Evolutionary conservation across 2,329 filamentous ascomycete genomes (phyloP).

Genomic region (Pseudocercospora macadamiae): DNA sequence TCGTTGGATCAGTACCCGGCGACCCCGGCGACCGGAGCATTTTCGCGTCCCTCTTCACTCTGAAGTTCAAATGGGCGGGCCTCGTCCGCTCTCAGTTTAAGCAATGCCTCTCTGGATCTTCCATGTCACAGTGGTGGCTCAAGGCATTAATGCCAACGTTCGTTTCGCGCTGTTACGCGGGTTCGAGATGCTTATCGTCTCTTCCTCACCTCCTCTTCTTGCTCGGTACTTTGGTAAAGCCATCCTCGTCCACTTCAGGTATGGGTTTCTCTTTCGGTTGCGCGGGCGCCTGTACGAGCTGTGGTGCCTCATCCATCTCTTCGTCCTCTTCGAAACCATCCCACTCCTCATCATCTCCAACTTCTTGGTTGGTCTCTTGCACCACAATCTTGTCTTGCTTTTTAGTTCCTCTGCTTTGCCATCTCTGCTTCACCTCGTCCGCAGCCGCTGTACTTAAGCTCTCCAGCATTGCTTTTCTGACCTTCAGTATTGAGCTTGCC

Average conservation of each 20-base stretch:
- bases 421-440: conserved; percentile 72
- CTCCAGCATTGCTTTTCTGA: conserved; percentile 66
- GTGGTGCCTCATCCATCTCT: conserved; percentile 64
- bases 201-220: conserved; percentile 39
- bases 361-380: conserved; percentile 63
- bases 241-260: conserved; percentile 54
- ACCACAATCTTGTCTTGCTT: conserved; percentile 57
- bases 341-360: conserved; percentile 52
- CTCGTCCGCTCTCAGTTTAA: too few species aligned
- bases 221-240: conserved; percentile 43
- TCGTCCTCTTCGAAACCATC: conserved; percentile 56
- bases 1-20: too few species aligned
- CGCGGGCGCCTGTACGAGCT: conserved; percentile 56
- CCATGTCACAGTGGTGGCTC: too few species aligned
- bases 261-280: conserved; percentile 60
- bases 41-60: too few species aligned
- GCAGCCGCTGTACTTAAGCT: conserved; percentile 80
- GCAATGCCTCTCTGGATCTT: too few species aligned
- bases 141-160: too few species aligned
- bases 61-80: too few species aligned
- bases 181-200: too few species aligned
- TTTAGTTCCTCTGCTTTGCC: conserved; percentile 69
- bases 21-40: too few species aligned
- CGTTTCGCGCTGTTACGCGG: too few species aligned
- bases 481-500: conserved; percentile 70